Base-by-base conservation (phyloP, 257 asterid species). In the Salvia splendens region DNA sequence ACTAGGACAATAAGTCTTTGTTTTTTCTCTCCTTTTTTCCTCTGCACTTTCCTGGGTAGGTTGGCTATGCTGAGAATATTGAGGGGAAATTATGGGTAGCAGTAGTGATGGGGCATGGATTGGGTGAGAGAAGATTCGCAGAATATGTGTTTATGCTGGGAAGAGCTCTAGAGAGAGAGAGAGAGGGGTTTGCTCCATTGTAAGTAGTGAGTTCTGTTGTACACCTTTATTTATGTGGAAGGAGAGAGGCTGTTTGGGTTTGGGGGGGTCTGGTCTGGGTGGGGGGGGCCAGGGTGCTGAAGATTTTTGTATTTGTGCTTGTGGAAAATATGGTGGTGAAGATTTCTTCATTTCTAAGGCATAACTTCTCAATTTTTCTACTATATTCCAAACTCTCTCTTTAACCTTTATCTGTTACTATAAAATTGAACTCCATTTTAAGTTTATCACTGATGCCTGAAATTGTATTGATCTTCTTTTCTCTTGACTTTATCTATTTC, bases 51-150 rank as follows among this genome's bases (percentile, higher is more conserved):
- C 66, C 65, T n/a, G 49, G 65, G 65, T 65, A 76, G 75, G 67
- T 80, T 71, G 75, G 41, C 43, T 57, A 48, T n/a, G 74, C 10
- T 45, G 84, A 42, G 79, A 54, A 60, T 71, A 64, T 67, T 53
- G 14, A 61, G 35, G 60, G 47, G 38, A 62, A 68, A 57, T 7
- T 43, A 59, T 15, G 16, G 58, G 53, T 56, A 52, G 11, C 38
- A 65, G 53, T 64, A 56, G 71, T 42, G 63, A 8, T 17, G 12
- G 2, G 47, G 48, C 58, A 67, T 64, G 64, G 82, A 74, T 43
- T 47, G 80, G 68, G 72, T 20, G 55, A 75, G 64, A 71, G 84
- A 76, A 87, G 93, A 85, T 89, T 84, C 89, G 64, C 42, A 57
- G 87, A 79, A 79, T 82, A 82, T 81, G 83, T 77, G 82, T 55